Evolutionary conservation across 2,329 filamentous ascomycete genomes (phyloP), one percentile per base, ranked within the genome.

Genomic region (Geosmithia putterillii): DNA sequence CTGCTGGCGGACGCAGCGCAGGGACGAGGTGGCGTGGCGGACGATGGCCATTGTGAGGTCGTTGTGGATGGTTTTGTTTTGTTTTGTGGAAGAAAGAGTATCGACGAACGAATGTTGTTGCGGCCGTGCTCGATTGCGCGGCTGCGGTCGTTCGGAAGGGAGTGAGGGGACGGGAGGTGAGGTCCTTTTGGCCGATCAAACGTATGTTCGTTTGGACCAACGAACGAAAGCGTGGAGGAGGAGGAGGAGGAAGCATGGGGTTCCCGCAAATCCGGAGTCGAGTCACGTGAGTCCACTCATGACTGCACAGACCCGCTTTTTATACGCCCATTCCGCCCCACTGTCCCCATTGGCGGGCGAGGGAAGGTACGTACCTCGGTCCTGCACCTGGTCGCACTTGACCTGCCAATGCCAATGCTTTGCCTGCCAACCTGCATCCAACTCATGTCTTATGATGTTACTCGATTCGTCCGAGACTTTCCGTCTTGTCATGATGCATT

Each of bases 1-100:
- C 48, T 60, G 60, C 10, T 12, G 10, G 53, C 61, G 60, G 48
- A 54, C 48, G 57, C 58, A 64, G 49, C 61, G 61, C 52, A 56
- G 53, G 44, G 58, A 64, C 49, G 59, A 57, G 46, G 53, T 56
- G 46, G 60, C 51, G 45, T 60, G 56, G 49, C 61, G 62, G 48
- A 63, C 48, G 50, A 63, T 49, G 45, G 54, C 56, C 62, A 65
- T 65, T 48, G 46, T 49, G 18, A 20, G n/a, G 39, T 36, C 37
- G 15, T 37, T n/a, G 28, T 8, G 39, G 8, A 21, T 35, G 40
- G 23, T 15, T 15, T 20, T 36, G n/a, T 34, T 39, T 41, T n/a
- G 14, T 20, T 23, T n/a, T 17, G 7, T 17, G 20, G 18, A 17
- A 19, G 18, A 23, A n/a, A n/a, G n/a, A n/a, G n/a, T n/a, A n/a